Conservation (phyloP, 2,329 filamentous ascomycete species). For the Arthrobotrys conoides region DNA sequence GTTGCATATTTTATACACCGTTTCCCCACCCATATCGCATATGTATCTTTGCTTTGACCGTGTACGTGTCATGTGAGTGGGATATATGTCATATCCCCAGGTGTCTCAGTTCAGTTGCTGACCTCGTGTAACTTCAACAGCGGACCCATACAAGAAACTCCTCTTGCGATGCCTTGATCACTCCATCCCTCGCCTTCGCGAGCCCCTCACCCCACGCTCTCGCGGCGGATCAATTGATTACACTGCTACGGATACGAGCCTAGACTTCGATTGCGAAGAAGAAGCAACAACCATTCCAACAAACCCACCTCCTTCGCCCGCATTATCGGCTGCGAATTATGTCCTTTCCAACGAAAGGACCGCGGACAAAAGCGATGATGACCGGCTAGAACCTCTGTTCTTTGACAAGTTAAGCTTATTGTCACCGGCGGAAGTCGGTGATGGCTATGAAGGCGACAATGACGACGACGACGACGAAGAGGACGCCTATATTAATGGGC, state of each 20-base stretch:
- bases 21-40: slow-evolving; percentile 6
- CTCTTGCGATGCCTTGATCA: slow-evolving; percentile 58
- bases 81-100: slow-evolving; percentile 3
- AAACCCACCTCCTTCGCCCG: slow-evolving; percentile 59
- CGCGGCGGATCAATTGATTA: slow-evolving; percentile 52
- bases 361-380: slow-evolving; percentile 17
- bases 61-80: slow-evolving; percentile 35
- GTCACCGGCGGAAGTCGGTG: slow-evolving; percentile 35
- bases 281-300: slow-evolving; percentile 41
- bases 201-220: slow-evolving; percentile 42
- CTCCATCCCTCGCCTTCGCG: slow-evolving; percentile 49
- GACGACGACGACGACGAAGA: slow-evolving; percentile 23
- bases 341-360: slow-evolving; percentile 11
- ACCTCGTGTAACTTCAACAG: slow-evolving; percentile 29
- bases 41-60: slow-evolving; percentile 9
- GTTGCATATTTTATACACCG: slow-evolving; percentile 9
- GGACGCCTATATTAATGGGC: slow-evolving; percentile 18
- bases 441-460: slow-evolving; percentile 37
- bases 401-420: slow-evolving; percentile 42
- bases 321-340: slow-evolving; percentile 31
- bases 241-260: slow-evolving; percentile 8
- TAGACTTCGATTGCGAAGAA: slow-evolving; percentile 41
- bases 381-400: slow-evolving; percentile 20
- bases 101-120: slow-evolving; percentile 29
- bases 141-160: slow-evolving; percentile 60